Evolutionary conservation across 2,329 filamentous ascomycete species (phyloP), one percentile per base, ranked within the genome.

Genomic region (Beauveria bassiana): DNA sequence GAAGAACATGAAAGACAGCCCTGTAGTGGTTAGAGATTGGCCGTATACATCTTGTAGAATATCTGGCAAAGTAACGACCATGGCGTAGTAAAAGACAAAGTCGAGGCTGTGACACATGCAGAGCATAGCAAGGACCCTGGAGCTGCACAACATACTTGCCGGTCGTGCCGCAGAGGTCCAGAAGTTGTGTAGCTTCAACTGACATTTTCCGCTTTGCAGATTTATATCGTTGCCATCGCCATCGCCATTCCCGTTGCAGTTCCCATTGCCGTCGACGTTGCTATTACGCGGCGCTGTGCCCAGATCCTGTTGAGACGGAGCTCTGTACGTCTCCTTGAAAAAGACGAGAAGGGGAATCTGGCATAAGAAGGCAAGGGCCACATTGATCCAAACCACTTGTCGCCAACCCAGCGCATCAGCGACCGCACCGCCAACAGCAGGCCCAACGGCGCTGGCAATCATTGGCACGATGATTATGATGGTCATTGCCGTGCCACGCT

Each of bases 251-350:
- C 24, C 24, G 45, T 5, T 12, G 45, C 12, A 47, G 3, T 24
- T 20, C 9, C 5, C 28, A 28, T 28, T 28, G 7, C 28, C 7
- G 8, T 28, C 6, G 28, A 28, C 28, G 28, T 28, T 28, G 28
- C 28, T 8, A 1, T 28, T 28, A 8, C 8, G 28, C 28, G 8
- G 28, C 28, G 8, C 28, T 28, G 28, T 28, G 28, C 0, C 8
- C 75, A 69, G 50, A 86, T 69, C 43, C 86, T 82, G 0, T 76
- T 73, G 43, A 18, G 76, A 66, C 79, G 26, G 28, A 8, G 28
- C 49, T 34, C 49, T 81, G 70, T 87, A 88, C 10, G 86, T 88
- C 72, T 88, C 86, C 7, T 77, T 72, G 66, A 83, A 84, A 65
- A 73, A 78, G 0, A 72, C 71, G 7, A 86, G 68, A 64, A 86